phyloP scores from a whole-genome alignment of 1,284 basidiomycete genomes.

The Apiotrichum gracile region DNA sequence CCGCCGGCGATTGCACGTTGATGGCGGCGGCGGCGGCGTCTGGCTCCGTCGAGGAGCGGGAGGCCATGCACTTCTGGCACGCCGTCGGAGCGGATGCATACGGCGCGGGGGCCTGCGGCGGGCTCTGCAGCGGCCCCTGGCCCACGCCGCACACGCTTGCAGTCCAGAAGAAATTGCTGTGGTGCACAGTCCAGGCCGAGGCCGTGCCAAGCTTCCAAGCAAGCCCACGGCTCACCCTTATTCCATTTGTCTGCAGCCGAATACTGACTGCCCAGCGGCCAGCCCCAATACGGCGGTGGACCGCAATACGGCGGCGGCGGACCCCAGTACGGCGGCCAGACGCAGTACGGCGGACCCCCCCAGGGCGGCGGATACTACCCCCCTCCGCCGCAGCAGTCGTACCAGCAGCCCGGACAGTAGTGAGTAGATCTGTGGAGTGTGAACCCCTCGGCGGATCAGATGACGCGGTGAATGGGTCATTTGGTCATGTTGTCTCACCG shows the following conservation, averaged over 20 bases:
- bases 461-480: neutral
- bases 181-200: too few species aligned
- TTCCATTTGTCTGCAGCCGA: neutral
- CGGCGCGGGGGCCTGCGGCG: too few species aligned
- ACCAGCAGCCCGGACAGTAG: slow-evolving; percentile 20
- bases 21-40: too few species aligned
- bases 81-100: too few species aligned
- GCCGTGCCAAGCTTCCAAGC: too few species aligned
- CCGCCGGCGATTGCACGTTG: too few species aligned
- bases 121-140: too few species aligned
- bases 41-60: too few species aligned
- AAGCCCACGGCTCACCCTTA: neutral
- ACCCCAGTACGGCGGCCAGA: slow-evolving; percentile 1
- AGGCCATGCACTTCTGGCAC: too few species aligned
- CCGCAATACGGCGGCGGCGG: neutral
- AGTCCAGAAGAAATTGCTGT: too few species aligned
- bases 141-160: too few species aligned
- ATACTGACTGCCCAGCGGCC: slow-evolving; percentile 10
- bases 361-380: slow-evolving; percentile 34
- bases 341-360: slow-evolving; percentile 10
- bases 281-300: slow-evolving; percentile 21
- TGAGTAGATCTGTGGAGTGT: slow-evolving; percentile 12
- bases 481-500: neutral
- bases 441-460: neutral
- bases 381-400: slow-evolving; percentile 31